Evolutionary conservation across 2,329 filamentous ascomycete genomes (phyloP).

Genomic region (Shiraia sp.): DNA sequence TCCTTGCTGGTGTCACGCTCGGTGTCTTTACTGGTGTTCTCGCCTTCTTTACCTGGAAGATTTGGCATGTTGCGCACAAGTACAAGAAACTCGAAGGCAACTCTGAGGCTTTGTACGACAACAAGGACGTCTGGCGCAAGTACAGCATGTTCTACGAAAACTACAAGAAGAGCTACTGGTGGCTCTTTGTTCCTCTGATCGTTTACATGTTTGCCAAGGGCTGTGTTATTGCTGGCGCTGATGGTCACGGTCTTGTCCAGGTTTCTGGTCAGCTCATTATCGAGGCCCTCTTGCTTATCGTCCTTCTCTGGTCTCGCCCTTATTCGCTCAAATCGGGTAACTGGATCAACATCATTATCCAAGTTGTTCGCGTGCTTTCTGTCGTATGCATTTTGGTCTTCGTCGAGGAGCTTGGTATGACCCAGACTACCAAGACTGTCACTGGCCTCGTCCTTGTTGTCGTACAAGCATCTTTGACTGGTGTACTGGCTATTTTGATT

Average conservation of each 20-base stretch:
- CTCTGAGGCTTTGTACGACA: conserved; percentile 73
- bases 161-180: conserved; percentile 95
- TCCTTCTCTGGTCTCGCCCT: conserved; percentile 83
- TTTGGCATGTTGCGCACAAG: conserved; percentile 73
- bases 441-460: conserved; percentile 91
- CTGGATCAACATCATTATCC: conserved; percentile 91
- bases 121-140: conserved; percentile 90
- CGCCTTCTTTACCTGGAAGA: conserved; percentile 81
- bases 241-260: conserved; percentile 84
- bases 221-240: conserved; percentile 78
- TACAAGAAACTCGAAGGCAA: conserved; percentile 79
- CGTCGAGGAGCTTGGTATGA: conserved; percentile 87
- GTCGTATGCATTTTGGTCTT: conserved; percentile 90
- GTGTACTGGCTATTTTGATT: conserved; percentile 82
- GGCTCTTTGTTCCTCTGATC: conserved; percentile 89
- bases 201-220: conserved; percentile 91
- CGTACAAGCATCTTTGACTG: conserved; percentile 85
- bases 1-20: conserved; percentile 80
- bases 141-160: conserved; percentile 98
- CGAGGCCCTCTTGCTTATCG: conserved; percentile 75
- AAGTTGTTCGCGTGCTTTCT: conserved; percentile 84
- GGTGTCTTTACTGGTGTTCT: conserved; percentile 78
- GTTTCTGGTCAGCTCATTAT: conserved; percentile 78
- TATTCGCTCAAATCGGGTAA: conserved; percentile 87
- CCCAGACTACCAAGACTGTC: conserved; percentile 90